These are phyloP conservation scores for Rhodotorula sp. DNA, from an alignment of 1,284 basidiomycete species.

Conservation along the genomic window DNA sequence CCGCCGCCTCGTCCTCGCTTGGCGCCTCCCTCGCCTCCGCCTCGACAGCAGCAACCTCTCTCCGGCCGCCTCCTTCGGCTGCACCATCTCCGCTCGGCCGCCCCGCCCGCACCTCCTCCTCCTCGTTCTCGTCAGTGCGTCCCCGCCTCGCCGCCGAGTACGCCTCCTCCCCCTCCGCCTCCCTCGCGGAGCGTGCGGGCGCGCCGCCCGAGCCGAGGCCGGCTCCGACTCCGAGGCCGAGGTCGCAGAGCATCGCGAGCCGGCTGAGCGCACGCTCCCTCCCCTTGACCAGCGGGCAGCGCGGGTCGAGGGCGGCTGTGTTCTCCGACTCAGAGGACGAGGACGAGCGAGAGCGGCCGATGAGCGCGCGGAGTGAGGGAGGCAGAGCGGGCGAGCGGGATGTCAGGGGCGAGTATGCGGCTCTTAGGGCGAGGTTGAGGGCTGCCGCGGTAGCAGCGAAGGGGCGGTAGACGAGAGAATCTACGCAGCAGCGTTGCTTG, in stretches of 20 bases:
- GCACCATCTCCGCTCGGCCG: background rate
- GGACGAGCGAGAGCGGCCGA: background rate
- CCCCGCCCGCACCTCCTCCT: background rate
- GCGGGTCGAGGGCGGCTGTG: background rate
- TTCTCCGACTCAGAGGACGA: background rate
- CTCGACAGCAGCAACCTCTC: background rate
- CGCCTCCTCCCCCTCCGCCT: background rate
- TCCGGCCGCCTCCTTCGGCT: background rate
- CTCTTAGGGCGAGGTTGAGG: slow-evolving; percentile 21
- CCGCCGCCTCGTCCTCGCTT: background rate
- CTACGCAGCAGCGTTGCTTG: too few species aligned
- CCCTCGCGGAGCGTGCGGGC: background rate
- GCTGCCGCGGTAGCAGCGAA: slow-evolving; percentile 14
- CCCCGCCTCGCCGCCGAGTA: slow-evolving; percentile 18
- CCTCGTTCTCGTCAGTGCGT: background rate
- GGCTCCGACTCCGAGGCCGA: background rate
- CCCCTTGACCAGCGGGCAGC: too few species aligned
- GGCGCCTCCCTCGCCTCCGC: background rate
- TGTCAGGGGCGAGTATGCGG: slow-evolving; percentile 20
- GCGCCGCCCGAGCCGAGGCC: background rate
- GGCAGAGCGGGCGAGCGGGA: background rate
- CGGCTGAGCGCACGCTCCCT: background rate
- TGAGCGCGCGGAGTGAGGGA: slow-evolving; percentile 7
- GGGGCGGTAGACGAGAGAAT: too few species aligned
- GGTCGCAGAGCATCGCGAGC: slow-evolving; percentile 2